Evolutionary conservation across 768 basidiomycete species (phyloP), one percentile per base, ranked within the genome.

Genomic region (Tylopilus felleus): DNA sequence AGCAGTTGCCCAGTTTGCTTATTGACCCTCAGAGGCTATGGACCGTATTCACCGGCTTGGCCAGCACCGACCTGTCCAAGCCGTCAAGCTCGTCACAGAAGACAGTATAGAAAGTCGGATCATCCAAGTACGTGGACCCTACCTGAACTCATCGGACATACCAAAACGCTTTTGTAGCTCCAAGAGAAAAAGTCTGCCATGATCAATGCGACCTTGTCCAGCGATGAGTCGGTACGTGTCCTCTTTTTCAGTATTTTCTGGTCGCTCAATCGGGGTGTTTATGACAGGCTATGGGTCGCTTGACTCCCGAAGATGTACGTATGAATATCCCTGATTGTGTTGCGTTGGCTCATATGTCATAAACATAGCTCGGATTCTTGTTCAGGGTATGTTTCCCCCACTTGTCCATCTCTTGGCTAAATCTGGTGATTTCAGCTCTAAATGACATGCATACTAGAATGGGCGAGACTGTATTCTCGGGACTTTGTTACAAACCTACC

Each of bases 151-250:
- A 19, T 43, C 13, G 12, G 21, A 33, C 21, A 45, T 47, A 31
- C 52, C n/a, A 27, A 58, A 12, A 47, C 13, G 36, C 13, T 17
- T n/a, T 1, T 29, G 27, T 53, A 88, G 83, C 75, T 96, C n/a
- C 94, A 98, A 73, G 93, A 97, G 71, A 97, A 98, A 77, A 99
- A 99, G 70, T 82, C 86, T 36, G 93, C 93, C 0, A 96, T 97
- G 94, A 84, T 95, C 4, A 87, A 92, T 64, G 91, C 91, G 16
- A 92, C 93, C 0, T 70, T 93, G 19, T 90, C 89, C 4, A 72
- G 86, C 4, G 91, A 93, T 64, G 89, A 90, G 58, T 87, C 85
- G 42, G 88, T 86, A 63, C 14, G 84, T 71, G 42, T 29, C 12
- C 42, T 23, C 10, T 13, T 51, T 48, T 47, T 25, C 21, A 4